A percentile compares a stretch with the other conserved stretches of the same genome.
These are phyloP conservation scores for Boletus tomentosulus DNA, from an alignment of 768 basidiomycete genomes.

Conservation along the genomic window DNA sequence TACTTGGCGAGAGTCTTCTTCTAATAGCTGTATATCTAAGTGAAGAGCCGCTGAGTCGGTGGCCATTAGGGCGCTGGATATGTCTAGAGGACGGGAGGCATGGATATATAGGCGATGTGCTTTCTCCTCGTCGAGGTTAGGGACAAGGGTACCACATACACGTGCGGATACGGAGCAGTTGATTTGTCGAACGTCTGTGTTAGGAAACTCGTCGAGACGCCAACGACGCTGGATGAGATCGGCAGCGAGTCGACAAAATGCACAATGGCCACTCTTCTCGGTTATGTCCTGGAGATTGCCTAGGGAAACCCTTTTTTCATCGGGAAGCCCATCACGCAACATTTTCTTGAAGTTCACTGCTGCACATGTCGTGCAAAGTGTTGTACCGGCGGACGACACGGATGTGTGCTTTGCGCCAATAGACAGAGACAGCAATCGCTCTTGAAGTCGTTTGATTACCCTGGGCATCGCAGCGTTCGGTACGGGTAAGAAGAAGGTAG, in stretches of 20 bases:
- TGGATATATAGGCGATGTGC: conserved; percentile 13
- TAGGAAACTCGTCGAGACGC: conserved; percentile 12
- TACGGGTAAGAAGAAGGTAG: no score
- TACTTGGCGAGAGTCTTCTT: conserved; percentile 16
- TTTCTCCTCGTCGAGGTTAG: neutral
- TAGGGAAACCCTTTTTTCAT: neutral
- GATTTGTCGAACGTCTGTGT: conserved; percentile 5
- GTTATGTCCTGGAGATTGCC: conserved; percentile 9
- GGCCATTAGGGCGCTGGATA: neutral
- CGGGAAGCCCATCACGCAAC: conserved; percentile 12
- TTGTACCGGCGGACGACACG: neutral
- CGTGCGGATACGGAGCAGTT: conserved; percentile 3
- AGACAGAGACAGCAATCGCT: neutral
- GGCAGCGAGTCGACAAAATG: conserved; percentile 14
- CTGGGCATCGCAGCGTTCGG: neutral
- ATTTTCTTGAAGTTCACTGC: conserved; percentile 9
- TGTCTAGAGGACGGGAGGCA: conserved; percentile 6
- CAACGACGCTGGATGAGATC: conserved; percentile 11
- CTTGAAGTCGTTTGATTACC: conserved; percentile 3
- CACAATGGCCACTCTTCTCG: conserved; percentile 5
- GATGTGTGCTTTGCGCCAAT: neutral
- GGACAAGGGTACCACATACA: neutral
- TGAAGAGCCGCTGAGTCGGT: neutral
- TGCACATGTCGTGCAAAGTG: conserved; percentile 11
- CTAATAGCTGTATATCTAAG: conserved; percentile 16